phyloP scores from a whole-genome alignment of 2,329 filamentous ascomycete genomes.

The Corinectria fuckeliana region DNA sequence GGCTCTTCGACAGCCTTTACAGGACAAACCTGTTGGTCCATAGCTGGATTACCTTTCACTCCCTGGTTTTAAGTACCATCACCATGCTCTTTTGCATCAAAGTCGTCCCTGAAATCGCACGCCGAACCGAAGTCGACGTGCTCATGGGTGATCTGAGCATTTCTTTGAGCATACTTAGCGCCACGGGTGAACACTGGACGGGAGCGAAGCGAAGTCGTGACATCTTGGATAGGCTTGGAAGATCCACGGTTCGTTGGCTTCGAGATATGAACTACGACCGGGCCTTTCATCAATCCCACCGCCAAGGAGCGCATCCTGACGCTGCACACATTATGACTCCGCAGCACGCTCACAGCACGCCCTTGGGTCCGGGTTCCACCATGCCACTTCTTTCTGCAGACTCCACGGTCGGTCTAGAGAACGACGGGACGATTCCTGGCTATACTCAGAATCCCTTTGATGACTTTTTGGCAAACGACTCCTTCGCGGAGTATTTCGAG shows the following conservation, averaged over 20 bases:
- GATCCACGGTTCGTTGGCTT: conserved; percentile 41
- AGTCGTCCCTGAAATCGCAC: conserved; percentile 50
- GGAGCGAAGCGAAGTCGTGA: conserved; percentile 55
- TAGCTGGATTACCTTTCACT: conserved; percentile 56
- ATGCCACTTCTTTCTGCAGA: conserved; percentile 2
- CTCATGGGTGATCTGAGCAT: conserved; percentile 51
- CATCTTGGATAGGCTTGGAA: conserved; percentile 50
- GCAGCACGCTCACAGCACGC: background rate
- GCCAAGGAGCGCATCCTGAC: background rate
- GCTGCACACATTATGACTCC: background rate
- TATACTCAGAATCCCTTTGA: conserved; percentile 34
- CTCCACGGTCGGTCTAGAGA: background rate
- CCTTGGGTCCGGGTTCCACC: conserved; percentile 3
- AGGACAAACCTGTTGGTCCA: conserved; percentile 52
- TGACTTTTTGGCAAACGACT: conserved; percentile 32
- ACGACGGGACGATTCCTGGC: background rate
- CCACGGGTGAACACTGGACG: conserved; percentile 58
- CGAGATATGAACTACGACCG: conserved; percentile 9
- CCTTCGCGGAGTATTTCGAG: conserved; percentile 40
- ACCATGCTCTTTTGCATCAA: conserved; percentile 60
- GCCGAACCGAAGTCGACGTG: conserved; percentile 44
- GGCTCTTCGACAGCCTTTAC: conserved; percentile 52
- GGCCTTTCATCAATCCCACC: background rate
- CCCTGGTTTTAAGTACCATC: conserved; percentile 54
- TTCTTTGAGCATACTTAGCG: conserved; percentile 55